Evolutionary conservation across 805 yeast genomes (phyloP).

Genomic region (Teunomyces atbi): DNA sequence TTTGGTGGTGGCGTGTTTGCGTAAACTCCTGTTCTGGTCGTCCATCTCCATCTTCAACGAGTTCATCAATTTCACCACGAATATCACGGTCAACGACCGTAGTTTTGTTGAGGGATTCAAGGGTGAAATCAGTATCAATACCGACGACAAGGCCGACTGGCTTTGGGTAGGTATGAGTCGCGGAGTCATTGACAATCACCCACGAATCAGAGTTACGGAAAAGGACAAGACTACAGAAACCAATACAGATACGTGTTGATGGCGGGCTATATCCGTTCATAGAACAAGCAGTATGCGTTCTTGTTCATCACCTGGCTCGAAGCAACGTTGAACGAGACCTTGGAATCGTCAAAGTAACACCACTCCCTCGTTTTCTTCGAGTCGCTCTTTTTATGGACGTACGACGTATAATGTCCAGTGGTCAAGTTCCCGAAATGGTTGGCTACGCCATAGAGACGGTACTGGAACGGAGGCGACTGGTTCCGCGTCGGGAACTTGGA

Average conservation of each 20-base stretch:
- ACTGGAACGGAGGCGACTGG: constrained; percentile 77
- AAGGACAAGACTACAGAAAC: not conserved
- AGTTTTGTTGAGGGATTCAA: constrained; percentile 77
- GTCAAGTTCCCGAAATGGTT: constrained; percentile 79
- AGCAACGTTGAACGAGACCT: constrained; percentile 53
- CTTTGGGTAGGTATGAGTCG: constrained; percentile 63
- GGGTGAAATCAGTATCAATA: constrained; percentile 55
- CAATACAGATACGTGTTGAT: not conserved
- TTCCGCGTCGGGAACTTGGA: constrained; percentile 61
- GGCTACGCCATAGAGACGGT: constrained; percentile 75
- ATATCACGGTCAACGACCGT: constrained; percentile 79
- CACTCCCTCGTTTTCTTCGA: constrained; percentile 54
- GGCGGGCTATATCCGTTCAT: constrained; percentile 41
- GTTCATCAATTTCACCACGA: constrained; percentile 71
- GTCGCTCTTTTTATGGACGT: constrained; percentile 55
- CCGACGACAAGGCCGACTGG: constrained; percentile 53
- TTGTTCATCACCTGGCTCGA: constrained; percentile 57
- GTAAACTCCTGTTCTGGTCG: constrained; percentile 86
- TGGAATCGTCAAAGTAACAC: constrained; percentile 82
- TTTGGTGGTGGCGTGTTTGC: constrained; percentile 77
- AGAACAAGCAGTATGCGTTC: constrained; percentile 83
- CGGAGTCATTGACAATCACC: constrained; percentile 58
- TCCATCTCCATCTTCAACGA: constrained; percentile 84
- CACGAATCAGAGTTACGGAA: constrained; percentile 41
- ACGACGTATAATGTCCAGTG: constrained; percentile 89